Conservation (phyloP, 2,329 filamentous ascomycete species). For the Beauveria brongniartii region DNA sequence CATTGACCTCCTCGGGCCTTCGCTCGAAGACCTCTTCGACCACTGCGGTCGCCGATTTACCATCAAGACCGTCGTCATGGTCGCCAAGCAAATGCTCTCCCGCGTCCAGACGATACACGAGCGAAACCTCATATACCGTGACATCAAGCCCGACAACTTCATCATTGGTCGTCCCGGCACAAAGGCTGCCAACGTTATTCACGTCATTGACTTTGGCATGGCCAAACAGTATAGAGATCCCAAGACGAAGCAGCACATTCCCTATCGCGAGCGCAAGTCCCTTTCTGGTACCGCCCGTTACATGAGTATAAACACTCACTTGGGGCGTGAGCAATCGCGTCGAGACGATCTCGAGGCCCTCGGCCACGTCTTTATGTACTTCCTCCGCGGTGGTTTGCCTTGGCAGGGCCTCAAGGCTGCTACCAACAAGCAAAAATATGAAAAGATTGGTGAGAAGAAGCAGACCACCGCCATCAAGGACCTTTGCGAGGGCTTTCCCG, state of each 20-base stretch:
- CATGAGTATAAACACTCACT: slow-evolving; percentile 99
- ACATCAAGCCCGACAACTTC: slow-evolving; percentile 99
- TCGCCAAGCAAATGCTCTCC: slow-evolving; percentile 97
- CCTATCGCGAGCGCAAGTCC: slow-evolving; percentile 93
- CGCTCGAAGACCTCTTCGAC: slow-evolving; percentile 93
- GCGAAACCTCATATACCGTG: slow-evolving; percentile 97
- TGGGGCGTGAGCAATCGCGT: slow-evolving; percentile 91
- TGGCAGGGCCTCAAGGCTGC: slow-evolving; percentile 69
- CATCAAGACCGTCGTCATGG: slow-evolving; percentile 98
- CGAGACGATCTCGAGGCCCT: slow-evolving; percentile 91
- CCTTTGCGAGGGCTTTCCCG: slow-evolving; percentile 89
- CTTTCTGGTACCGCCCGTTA: slow-evolving; percentile 94
- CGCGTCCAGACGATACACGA: slow-evolving; percentile 92
- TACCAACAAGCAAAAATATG: slow-evolving; percentile 93
- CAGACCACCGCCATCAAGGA: slow-evolving; percentile 97
- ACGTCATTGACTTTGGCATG: slow-evolving; percentile 99
- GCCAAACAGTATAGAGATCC: slow-evolving; percentile 98
- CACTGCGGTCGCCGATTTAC: slow-evolving; percentile 93
- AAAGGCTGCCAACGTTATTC: slow-evolving; percentile 95
- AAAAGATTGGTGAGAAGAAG: slow-evolving; percentile 99
- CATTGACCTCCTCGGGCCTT: slow-evolving; percentile 91
- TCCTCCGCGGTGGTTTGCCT: slow-evolving; percentile 60
- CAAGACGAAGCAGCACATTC: slow-evolving; percentile 98
- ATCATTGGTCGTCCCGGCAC: slow-evolving; percentile 86
- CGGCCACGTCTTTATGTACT: slow-evolving; percentile 69